phyloP scores from a whole-genome alignment of 139 green algal species.

The Coelastrella sp. region DNA sequence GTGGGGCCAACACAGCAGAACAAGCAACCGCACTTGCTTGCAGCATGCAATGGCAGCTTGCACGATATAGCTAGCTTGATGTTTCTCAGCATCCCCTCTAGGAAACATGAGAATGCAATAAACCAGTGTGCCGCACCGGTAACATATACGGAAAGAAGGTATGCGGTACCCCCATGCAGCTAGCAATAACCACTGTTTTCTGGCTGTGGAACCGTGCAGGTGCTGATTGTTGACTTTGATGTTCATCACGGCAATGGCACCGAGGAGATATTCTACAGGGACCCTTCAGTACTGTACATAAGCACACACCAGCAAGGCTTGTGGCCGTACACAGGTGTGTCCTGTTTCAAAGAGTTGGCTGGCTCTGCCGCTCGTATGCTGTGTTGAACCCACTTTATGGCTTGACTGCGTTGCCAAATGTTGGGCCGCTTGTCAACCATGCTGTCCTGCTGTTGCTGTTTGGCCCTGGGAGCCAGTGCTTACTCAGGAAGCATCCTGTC shows the following conservation, averaged over 20 bases:
- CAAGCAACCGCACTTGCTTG: no score
- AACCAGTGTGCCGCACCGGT: no score
- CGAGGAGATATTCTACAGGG: constrained; percentile 85
- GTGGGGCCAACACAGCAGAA: background rate
- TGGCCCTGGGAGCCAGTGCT: no score
- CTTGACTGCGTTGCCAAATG: no score
- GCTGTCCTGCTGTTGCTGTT: no score
- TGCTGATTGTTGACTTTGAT: constrained; percentile 94
- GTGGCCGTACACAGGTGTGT: constrained; percentile 58
- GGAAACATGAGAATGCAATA: background rate
- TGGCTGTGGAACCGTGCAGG: constrained; percentile 51
- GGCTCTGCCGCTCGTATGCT: background rate
- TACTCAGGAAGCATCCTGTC: no score
- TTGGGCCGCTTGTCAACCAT: no score
- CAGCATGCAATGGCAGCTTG: no score
- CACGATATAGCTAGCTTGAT: no score
- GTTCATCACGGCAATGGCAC: constrained; percentile 92
- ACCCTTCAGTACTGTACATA: constrained; percentile 88
- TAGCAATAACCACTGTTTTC: background rate
- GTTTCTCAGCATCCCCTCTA: no score
- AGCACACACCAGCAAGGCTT: constrained; percentile 82
- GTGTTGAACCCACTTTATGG: background rate
- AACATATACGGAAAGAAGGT: no score
- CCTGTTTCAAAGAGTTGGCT: background rate
- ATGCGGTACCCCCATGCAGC: no score